phyloP scores from a whole-genome alignment of 768 basidiomycete species.

The Cubamyces lactineus region DNA sequence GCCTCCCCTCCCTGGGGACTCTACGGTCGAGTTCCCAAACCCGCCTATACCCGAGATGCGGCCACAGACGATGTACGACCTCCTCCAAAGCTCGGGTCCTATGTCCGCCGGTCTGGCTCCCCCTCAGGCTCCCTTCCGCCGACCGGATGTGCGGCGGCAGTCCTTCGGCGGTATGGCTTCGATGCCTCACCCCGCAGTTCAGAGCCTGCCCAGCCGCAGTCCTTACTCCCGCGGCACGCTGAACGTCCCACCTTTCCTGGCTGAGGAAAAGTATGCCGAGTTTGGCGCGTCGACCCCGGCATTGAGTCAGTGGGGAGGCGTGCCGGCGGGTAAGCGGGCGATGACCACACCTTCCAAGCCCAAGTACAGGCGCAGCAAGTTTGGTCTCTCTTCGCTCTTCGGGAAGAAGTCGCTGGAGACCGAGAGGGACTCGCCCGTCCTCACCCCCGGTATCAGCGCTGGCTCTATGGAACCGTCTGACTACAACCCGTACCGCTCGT shows the following conservation, averaged over 20 bases:
- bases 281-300: slow-evolving; percentile 72
- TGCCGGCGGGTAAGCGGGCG: slow-evolving; percentile 19
- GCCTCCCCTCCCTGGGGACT: slow-evolving; percentile 70
- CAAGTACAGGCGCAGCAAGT: slow-evolving; percentile 72
- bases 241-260: slow-evolving; percentile 31
- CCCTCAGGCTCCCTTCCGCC: slow-evolving; percentile 67
- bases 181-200: slow-evolving; percentile 53
- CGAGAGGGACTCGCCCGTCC: slow-evolving; percentile 10
- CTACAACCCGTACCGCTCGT: slow-evolving; percentile 32
- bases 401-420: slow-evolving; percentile 48
- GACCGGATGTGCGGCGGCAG: slow-evolving; percentile 62
- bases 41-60: slow-evolving; percentile 45
- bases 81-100: slow-evolving; percentile 40
- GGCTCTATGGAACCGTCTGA: slow-evolving; percentile 17
- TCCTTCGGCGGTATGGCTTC: slow-evolving; percentile 74
- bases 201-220: slow-evolving; percentile 50
- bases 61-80: slow-evolving; percentile 70
- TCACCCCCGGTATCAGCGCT: slow-evolving; percentile 3
- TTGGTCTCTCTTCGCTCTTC: slow-evolving; percentile 68
- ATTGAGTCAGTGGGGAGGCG: slow-evolving; percentile 40
- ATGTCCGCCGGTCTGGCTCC: slow-evolving; percentile 57
- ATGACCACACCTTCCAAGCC: slow-evolving; percentile 26
- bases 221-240: slow-evolving; percentile 18
- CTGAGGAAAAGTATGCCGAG: slow-evolving; percentile 58
- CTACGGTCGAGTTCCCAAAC: slow-evolving; percentile 33